Conservation (phyloP, 1,284 basidiomycete species). For the Fistulina hepatica region DNA sequence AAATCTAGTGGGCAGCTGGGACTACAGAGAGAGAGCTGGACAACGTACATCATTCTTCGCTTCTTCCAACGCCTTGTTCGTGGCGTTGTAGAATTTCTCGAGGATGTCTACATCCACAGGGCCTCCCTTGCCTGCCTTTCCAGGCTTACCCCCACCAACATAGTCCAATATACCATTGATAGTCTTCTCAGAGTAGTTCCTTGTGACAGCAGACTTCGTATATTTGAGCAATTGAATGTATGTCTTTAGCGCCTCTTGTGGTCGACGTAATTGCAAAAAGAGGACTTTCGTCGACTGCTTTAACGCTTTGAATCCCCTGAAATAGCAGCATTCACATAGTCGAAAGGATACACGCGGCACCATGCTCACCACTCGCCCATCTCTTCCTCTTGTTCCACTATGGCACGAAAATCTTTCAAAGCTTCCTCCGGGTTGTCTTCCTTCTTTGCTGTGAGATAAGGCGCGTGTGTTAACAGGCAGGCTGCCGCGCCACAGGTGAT, state of each 20-base stretch:
- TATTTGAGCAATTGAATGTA: constrained; percentile 84
- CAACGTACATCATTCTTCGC: constrained; percentile 87
- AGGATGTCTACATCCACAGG: constrained; percentile 79
- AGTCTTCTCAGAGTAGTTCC: constrained; percentile 93
- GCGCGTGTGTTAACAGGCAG: constrained; percentile 6
- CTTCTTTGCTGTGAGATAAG: constrained; percentile 74
- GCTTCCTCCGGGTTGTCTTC: constrained; percentile 87
- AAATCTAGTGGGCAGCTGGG: constrained; percentile 1
- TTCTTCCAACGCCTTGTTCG: constrained; percentile 81
- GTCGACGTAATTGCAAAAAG: constrained; percentile 70
- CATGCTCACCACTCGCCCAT: constrained; percentile 80
- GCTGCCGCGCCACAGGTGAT: not conserved
- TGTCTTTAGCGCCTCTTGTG: constrained; percentile 76
- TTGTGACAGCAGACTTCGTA: constrained; percentile 85
- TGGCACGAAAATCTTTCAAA: constrained; percentile 75
- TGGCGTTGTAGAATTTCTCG: constrained; percentile 92
- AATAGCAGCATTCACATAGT: constrained; percentile 5
- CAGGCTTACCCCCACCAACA: constrained; percentile 89
- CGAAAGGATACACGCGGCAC: not conserved
- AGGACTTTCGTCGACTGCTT: constrained; percentile 97
- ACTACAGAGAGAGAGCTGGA: constrained; percentile 1
- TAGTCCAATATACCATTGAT: constrained; percentile 99
- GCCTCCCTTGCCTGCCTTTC: no score
- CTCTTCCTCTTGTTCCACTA: constrained; percentile 82
- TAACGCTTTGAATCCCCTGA: constrained; percentile 96